These are phyloP conservation scores for Kwoniella newhampshirensis DNA, from an alignment of 768 basidiomycete species.

Conservation along the genomic window DNA sequence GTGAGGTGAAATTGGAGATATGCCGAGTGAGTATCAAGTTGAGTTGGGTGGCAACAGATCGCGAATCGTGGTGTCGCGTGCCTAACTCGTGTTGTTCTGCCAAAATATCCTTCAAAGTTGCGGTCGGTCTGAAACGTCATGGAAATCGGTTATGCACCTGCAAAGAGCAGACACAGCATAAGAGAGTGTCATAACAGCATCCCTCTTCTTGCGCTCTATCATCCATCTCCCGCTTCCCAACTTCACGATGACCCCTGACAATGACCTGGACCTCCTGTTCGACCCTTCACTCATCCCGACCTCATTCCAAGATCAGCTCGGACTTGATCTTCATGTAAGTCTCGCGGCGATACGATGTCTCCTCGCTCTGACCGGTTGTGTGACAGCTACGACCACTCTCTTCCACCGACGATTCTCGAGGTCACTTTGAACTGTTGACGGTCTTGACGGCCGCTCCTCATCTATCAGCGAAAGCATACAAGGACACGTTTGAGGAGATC, in stretches of 20 bases:
- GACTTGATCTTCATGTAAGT: constrained; percentile 21
- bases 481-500: constrained; percentile 44
- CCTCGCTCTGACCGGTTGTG: not conserved
- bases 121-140: no score
- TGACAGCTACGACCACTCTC: constrained; percentile 83
- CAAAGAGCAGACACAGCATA: no score
- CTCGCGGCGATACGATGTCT: not conserved
- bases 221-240: not conserved
- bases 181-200: no score
- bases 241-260: constrained; percentile 4
- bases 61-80: not conserved
- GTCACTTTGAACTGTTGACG: constrained; percentile 76
- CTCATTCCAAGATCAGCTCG: constrained; percentile 6
- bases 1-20: not conserved
- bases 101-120: no score
- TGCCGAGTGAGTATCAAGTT: not conserved
- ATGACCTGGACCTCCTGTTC: constrained; percentile 20
- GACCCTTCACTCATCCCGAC: constrained; percentile 19
- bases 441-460: constrained; percentile 71
- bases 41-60: not conserved
- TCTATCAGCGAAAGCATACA: constrained; percentile 68
- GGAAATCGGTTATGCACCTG: no score
- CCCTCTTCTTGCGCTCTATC: not conserved
- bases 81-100: no score
- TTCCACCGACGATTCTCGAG: constrained; percentile 74